Evolutionary conservation across 75 land plant species (phyloP).

Genomic region (Pinus albicaulis): DNA sequence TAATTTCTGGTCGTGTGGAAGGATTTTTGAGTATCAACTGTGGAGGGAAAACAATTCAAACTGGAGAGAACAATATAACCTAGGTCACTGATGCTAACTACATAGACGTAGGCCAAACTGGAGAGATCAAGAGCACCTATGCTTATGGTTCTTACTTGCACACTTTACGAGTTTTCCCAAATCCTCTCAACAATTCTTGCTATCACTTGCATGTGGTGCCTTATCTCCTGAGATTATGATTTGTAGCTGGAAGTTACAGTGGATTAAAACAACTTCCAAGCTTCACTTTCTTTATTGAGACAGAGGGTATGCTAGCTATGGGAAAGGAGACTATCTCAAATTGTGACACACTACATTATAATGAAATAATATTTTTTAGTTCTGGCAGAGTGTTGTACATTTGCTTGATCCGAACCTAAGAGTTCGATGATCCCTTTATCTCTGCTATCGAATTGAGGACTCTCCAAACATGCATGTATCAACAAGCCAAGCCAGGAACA

Average conservation of each 20-base stretch:
- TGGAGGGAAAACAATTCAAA: not conserved
- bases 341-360: rapidly evolving
- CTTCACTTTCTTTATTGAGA: not conserved
- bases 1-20: not conserved
- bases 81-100: not conserved
- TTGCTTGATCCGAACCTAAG: not conserved
- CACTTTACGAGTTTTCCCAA: not conserved
- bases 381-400: not conserved
- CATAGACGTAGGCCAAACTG: not conserved
- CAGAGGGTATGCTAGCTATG: not conserved
- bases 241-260: not conserved
- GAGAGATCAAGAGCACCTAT: not conserved
- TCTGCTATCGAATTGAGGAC: not conserved
- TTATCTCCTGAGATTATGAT: not conserved
- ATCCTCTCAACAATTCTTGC: slow-evolving; percentile 3
- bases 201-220: not conserved
- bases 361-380: not conserved
- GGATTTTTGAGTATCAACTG: slow-evolving; percentile 3
- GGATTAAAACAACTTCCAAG: too few species aligned
- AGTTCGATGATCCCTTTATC: not conserved
- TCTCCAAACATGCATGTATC: not conserved
- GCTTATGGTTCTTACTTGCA: not conserved
- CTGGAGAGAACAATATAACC: not conserved
- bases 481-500: not conserved
- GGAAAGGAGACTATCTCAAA: too few species aligned